phyloP scores from a whole-genome alignment of 257 asterid species.

The Primulina eburnea region DNA sequence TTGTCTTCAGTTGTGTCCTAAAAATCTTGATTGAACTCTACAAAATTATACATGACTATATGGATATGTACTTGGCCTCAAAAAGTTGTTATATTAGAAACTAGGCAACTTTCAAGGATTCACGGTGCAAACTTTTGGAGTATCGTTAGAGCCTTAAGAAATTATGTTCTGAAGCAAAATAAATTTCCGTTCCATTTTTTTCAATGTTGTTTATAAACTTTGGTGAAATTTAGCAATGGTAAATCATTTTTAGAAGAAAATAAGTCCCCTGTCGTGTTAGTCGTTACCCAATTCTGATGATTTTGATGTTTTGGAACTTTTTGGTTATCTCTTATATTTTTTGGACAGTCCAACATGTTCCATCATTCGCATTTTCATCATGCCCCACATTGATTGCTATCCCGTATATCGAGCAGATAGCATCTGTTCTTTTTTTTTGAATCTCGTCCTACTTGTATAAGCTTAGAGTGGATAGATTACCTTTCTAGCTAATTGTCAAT shows the following conservation, averaged over 20 bases:
- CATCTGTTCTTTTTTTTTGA: background rate
- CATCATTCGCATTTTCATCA: background rate
- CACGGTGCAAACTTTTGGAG: background rate
- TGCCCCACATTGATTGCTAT: background rate
- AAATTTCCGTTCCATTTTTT: background rate
- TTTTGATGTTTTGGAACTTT: too few relatives aligned
- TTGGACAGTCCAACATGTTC: too few relatives aligned
- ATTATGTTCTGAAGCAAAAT: background rate
- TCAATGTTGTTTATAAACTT: too few relatives aligned
- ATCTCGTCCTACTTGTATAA: background rate
- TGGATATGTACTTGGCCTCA: background rate
- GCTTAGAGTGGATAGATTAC: background rate
- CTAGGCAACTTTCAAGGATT: background rate
- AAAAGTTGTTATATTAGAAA: background rate
- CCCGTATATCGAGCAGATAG: background rate
- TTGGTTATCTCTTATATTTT: too few relatives aligned
- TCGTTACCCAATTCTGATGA: too few relatives aligned
- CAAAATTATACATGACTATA: background rate
- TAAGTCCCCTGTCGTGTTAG: too few relatives aligned
- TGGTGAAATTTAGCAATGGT: too few relatives aligned
- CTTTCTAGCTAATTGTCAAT: background rate
- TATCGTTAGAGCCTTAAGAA: background rate
- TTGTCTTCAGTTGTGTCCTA: slow-evolving; percentile 2
- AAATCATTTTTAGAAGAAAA: too few relatives aligned
- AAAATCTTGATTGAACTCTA: background rate